These are phyloP conservation scores for Calocera cornea DNA, from an alignment of 768 basidiomycete species.

Conservation along the genomic window DNA sequence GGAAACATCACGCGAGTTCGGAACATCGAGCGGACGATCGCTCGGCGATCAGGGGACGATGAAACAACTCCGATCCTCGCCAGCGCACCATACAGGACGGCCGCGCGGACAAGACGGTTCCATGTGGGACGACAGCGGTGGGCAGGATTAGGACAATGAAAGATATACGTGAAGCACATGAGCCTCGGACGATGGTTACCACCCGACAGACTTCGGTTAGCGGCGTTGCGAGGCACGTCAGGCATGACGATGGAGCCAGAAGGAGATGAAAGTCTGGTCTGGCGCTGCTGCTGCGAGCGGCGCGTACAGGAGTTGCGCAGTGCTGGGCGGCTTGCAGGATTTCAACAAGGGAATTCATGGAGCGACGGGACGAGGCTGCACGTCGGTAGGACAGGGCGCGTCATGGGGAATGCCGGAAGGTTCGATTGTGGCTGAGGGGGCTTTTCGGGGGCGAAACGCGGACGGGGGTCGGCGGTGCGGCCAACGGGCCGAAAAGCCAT, in stretches of 20 bases:
- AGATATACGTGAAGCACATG: not conserved
- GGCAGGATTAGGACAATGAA: not conserved
- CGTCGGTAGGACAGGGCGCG: not conserved
- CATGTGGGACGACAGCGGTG: not conserved
- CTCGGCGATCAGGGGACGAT: too few species aligned
- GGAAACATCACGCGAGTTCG: too few species aligned
- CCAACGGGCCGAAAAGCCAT: not conserved
- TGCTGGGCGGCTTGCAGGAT: not conserved
- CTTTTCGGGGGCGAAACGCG: not conserved
- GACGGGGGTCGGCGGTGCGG: not conserved
- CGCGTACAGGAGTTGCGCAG: too few species aligned
- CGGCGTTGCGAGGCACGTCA: not conserved
- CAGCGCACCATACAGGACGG: too few species aligned
- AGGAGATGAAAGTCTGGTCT: not conserved
- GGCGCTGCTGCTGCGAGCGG: too few species aligned
- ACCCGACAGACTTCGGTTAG: not conserved
- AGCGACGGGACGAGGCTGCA: not conserved
- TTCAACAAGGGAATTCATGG: not conserved
- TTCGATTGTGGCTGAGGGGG: not conserved
- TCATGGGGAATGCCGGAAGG: not conserved
- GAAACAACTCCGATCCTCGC: too few species aligned
- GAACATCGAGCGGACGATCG: too few species aligned
- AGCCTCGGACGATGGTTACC: not conserved
- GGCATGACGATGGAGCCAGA: not conserved
- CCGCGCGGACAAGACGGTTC: too few species aligned